Evolutionary conservation across 2,329 filamentous ascomycete species (phyloP).

Genomic region (Penicillium sp.): DNA sequence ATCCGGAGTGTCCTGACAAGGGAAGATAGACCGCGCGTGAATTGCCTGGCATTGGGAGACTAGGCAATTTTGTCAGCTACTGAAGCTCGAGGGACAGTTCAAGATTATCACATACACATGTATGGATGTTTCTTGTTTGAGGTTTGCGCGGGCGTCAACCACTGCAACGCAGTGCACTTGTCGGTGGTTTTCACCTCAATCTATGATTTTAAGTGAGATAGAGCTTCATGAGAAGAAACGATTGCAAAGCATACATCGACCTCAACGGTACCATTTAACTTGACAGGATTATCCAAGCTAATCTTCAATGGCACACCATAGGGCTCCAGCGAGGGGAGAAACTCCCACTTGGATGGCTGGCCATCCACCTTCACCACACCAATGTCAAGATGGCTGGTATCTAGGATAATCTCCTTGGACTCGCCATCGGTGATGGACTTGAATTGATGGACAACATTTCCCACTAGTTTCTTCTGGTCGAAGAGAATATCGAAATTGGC

Average conservation of each 20-base stretch:
- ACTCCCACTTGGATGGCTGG: conserved; percentile 63
- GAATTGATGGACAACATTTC: conserved; percentile 73
- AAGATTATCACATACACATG: conserved; percentile 61
- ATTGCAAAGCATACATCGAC: conserved; percentile 43
- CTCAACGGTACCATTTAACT: conserved; percentile 49
- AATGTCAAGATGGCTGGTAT: conserved; percentile 81
- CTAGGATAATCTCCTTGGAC: conserved; percentile 76
- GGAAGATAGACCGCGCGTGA: conserved; percentile 88
- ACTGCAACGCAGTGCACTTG: conserved; percentile 88
- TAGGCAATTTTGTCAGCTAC: conserved; percentile 20
- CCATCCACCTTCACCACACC: conserved; percentile 69
- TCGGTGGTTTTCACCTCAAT: conserved; percentile 79
- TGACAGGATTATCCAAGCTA: conserved; percentile 48
- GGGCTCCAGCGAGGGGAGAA: conserved; percentile 69
- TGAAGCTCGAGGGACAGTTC: not conserved
- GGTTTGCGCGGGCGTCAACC: conserved; percentile 90
- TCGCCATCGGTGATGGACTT: conserved; percentile 72
- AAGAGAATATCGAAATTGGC: conserved; percentile 84
- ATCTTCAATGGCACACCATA: conserved; percentile 57
- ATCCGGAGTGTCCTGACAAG: conserved; percentile 95
- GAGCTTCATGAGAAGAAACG: not conserved
- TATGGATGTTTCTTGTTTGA: conserved; percentile 95
- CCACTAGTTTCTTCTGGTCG: conserved; percentile 70
- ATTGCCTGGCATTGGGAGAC: conserved; percentile 96
- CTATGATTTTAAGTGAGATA: conserved; percentile 30